Percentiles rank a stretch among this genome's conserved stretches.
These are phyloP conservation scores for Talaromyces proteolyticus DNA, from an alignment of 495 filamentous ascomycete genomes.

Conservation along the genomic window DNA sequence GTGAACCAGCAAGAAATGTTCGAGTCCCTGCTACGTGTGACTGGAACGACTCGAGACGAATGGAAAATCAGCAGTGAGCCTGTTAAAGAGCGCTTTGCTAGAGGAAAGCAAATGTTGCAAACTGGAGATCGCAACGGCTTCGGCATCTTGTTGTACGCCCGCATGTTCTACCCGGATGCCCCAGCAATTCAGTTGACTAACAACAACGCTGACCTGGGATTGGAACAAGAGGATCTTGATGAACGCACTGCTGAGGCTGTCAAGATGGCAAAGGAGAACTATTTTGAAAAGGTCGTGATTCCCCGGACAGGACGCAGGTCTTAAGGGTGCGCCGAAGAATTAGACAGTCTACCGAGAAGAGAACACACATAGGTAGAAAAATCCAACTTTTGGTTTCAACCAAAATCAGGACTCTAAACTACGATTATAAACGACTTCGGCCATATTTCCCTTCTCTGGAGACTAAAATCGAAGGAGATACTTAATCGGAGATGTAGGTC, in stretches of 20 bases:
- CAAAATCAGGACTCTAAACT: too few species aligned
- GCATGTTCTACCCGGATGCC: constrained; percentile 44
- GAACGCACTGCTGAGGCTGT: constrained; percentile 37
- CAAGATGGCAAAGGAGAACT: constrained; percentile 7
- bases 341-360: too few species aligned
- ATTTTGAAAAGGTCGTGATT: background rate
- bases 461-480: too few species aligned
- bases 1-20: constrained; percentile 50
- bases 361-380: too few species aligned
- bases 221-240: constrained; percentile 57
- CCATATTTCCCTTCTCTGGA: too few species aligned
- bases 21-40: constrained; percentile 45
- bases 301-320: background rate
- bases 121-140: constrained; percentile 40
- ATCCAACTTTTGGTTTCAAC: too few species aligned
- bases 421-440: too few species aligned
- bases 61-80: constrained; percentile 49
- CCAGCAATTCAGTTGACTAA: constrained; percentile 15
- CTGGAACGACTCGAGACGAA: constrained; percentile 42
- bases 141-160: constrained; percentile 44
- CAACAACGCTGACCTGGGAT: constrained; percentile 43
- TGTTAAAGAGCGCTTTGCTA: constrained; percentile 31
- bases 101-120: constrained; percentile 31
- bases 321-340: too few species aligned
- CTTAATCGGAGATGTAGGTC: too few species aligned